Conservation (phyloP, 1,139 yeast species). For the Geotrichum fermentans region DNA sequence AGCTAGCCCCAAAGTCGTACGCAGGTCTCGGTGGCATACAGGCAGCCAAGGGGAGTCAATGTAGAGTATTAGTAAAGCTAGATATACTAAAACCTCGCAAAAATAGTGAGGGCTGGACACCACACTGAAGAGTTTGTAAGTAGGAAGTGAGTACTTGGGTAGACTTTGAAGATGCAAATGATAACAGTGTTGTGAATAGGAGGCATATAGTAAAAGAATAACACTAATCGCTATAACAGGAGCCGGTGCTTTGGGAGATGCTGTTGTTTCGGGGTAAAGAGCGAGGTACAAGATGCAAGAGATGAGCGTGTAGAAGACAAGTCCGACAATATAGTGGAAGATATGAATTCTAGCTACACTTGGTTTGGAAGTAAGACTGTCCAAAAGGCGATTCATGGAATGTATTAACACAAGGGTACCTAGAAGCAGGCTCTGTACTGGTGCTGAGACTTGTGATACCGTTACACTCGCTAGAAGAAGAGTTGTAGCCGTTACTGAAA, state of each 20-base stretch:
- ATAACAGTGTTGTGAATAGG: conserved; percentile 49
- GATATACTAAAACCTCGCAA: conserved; percentile 66
- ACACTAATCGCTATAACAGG: conserved; percentile 18
- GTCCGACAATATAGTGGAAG: conserved; percentile 71
- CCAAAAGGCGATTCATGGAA: neutral
- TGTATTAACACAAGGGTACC: no score
- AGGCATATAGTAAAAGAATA: conserved; percentile 45
- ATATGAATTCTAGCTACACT: conserved; percentile 49
- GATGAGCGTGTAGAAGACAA: conserved; percentile 52
- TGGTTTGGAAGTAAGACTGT: neutral
- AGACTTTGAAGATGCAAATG: conserved; percentile 60
- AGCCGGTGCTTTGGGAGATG: neutral
- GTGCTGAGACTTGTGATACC: no score
- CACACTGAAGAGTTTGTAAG: conserved; percentile 46
- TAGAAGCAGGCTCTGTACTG: no score
- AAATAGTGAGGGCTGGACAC: conserved; percentile 77
- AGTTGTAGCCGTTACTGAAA: conserved; percentile 30
- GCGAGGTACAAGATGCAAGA: conserved; percentile 17
- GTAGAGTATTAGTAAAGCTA: conserved; percentile 32
- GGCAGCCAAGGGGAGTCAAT: neutral
- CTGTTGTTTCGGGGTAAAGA: conserved; percentile 17
- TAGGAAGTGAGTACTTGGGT: conserved; percentile 64
- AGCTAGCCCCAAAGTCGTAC: neutral
- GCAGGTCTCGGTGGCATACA: neutral
- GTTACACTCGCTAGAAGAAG: no score